phyloP scores from a whole-genome alignment of 2,329 filamentous ascomycete genomes.

The Diaporthe batatas region DNA sequence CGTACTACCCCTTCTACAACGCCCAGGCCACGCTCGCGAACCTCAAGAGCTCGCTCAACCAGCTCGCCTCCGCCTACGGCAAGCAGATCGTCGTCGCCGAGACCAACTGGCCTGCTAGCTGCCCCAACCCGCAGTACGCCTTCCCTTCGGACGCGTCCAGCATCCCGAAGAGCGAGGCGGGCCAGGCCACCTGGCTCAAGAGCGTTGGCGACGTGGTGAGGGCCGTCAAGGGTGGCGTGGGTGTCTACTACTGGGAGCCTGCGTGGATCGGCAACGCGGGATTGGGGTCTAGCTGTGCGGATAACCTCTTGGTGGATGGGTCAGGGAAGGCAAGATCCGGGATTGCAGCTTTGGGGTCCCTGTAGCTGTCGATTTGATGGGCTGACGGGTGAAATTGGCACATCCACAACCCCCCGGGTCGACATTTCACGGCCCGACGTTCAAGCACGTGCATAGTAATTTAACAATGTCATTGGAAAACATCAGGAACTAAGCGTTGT shows the following conservation, averaged over 20 bases:
- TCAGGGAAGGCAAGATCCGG: conserved; percentile 17
- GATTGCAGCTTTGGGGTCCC: conserved; percentile 14
- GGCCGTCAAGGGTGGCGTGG: conserved; percentile 66
- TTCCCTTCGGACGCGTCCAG: conserved; percentile 72
- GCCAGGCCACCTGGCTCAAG: conserved; percentile 73
- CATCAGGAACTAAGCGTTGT: neutral
- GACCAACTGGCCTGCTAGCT: conserved; percentile 77
- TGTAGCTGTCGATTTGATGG: neutral
- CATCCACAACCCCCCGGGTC: no score
- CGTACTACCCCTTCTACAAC: conserved; percentile 80
- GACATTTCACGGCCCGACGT: no score
- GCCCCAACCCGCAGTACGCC: conserved; percentile 67
- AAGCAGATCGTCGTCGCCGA: conserved; percentile 78
- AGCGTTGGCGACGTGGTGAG: conserved; percentile 69
- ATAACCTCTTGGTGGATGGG: conserved; percentile 56
- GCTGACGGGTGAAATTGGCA: no score
- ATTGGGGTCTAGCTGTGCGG: conserved; percentile 74
- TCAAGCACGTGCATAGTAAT: neutral
- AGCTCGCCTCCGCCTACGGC: conserved; percentile 71
- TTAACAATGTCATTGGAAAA: neutral
- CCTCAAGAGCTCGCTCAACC: conserved; percentile 67
- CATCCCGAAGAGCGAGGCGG: conserved; percentile 73
- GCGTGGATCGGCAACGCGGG: conserved; percentile 76
- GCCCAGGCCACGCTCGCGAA: conserved; percentile 68
- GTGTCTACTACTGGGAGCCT: conserved; percentile 81